Base-by-base conservation (phyloP, 768 basidiomycete genomes). In the Boletus coccyginus region DNA sequence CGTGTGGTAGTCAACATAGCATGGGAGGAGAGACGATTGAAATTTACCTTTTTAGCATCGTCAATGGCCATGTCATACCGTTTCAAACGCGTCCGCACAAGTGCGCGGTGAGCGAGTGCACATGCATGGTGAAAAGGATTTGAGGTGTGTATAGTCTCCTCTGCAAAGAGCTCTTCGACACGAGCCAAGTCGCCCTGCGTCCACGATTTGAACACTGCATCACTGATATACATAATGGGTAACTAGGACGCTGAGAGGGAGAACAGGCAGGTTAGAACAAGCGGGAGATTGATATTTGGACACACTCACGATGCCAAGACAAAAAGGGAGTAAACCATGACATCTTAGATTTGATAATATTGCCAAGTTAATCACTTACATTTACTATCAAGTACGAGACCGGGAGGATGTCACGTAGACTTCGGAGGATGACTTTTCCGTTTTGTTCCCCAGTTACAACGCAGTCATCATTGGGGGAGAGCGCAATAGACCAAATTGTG, bases 31-130 rank as follows among this genome's bases (percentile, higher is more conserved):
- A 16, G 11, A 31, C 8, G n/a, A 7, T 9, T 35, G 0, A 0
- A 17, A 3, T 1, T 35, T 24, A 62, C 61, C 51, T 16, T n/a
- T 38, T 39, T 56, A 0, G 54, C 59, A 31, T 61, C 60, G 5
- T 53, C 52, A n/a, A 57, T 27, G 16, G 54, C 54, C 14, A 19
- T 31, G 2, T 50, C 24, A 17, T 13, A 40, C 7, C 38, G 47
- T 3, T 39, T 27, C 11, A n/a, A 31, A 9, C 36, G 59, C 1
- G 9, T 17, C 1, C 52, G 33, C 4, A 43, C n/a, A 4, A 60
- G n/a, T 2, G 57, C 24, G 0, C 48, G 59, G 6, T 46, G 39
- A 31, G 59, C 57, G 2, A 54, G 59, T n/a, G 48, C 32, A 5
- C 13, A 31, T 16, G 60, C 31, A 17, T n/a, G 45, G 16, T 45